Percentiles rank a stretch among this genome's conserved stretches.
Evolutionary conservation across 441 rosid species (phyloP).

Genomic region (Brassica balearica): DNA sequence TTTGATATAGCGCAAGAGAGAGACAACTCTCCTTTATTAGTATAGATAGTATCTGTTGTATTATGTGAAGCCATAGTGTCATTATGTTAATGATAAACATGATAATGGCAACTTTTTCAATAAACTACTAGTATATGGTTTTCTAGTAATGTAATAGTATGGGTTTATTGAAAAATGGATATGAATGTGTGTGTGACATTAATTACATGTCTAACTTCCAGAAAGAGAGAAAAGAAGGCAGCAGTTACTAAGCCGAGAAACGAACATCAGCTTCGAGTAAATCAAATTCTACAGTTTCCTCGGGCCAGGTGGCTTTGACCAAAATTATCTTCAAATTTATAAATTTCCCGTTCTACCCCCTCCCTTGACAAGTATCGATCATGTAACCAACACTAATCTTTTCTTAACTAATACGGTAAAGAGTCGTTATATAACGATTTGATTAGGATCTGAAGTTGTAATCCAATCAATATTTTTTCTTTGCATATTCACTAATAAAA

Average conservation of each 20-base stretch:
- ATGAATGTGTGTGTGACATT: constrained; percentile 29
- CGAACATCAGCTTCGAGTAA: constrained; percentile 61
- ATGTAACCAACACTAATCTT: not conserved
- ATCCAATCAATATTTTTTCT: not conserved
- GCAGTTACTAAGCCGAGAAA: constrained; percentile 40
- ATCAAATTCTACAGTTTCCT: constrained; percentile 79
- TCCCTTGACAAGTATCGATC: not conserved
- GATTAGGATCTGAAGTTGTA: not conserved
- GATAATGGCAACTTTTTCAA: constrained; percentile 2
- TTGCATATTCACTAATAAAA: not conserved
- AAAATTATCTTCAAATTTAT: constrained; percentile 29
- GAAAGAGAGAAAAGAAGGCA: constrained; percentile 32
- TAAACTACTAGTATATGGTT: not conserved
- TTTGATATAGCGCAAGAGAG: too few species aligned
- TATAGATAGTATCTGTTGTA: constrained; percentile 18
- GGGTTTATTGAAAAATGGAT: not conserved
- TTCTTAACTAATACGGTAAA: constrained; percentile 6
- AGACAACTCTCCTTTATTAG: too few species aligned
- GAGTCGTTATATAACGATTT: constrained; percentile 1
- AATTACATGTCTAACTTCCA: constrained; percentile 23
- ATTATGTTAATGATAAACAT: constrained; percentile 30
- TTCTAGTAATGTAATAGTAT: not conserved
- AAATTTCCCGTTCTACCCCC: constrained; percentile 34
- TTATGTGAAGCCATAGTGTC: constrained; percentile 15
- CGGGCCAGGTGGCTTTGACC: constrained; percentile 86